Percentiles rank a stretch among this genome's conserved stretches.
These are phyloP conservation scores for Coniochaeta sp. DNA, from an alignment of 2,329 filamentous ascomycete genomes.

Conservation along the genomic window DNA sequence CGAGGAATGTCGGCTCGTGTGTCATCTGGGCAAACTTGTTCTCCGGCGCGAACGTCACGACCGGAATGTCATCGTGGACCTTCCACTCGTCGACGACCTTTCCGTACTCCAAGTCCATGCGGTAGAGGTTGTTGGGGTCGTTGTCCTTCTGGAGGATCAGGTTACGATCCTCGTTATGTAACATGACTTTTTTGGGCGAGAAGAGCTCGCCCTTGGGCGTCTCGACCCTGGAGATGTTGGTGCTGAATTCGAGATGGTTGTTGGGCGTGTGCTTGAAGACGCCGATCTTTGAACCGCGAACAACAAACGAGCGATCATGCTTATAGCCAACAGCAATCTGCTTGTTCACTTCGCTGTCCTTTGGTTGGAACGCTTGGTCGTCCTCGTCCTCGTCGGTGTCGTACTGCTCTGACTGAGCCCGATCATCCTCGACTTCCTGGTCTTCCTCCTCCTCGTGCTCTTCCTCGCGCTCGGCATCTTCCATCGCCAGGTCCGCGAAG, in stretches of 20 bases:
- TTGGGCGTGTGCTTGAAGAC: conserved; percentile 95
- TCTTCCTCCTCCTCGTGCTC: conserved; percentile 43
- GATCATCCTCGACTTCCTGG: conserved; percentile 51
- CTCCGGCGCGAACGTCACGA: conserved; percentile 87
- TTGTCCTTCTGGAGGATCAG: conserved; percentile 79
- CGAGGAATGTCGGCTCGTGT: conserved; percentile 87
- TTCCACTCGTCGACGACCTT: conserved; percentile 99
- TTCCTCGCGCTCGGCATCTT: conserved; percentile 56
- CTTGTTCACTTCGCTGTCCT: conserved; percentile 75
- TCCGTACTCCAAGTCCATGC: conserved; percentile 96
- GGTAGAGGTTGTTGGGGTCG: conserved; percentile 86
- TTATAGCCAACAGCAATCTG: conserved; percentile 95
- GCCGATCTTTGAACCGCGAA: conserved; percentile 94
- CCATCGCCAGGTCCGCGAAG: conserved; percentile 90
- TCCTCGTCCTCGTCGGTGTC: conserved; percentile 63
- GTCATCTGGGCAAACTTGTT: conserved; percentile 99
- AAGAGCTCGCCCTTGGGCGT: conserved; percentile 83
- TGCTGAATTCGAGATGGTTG: conserved; percentile 91
- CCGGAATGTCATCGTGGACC: conserved; percentile 89
- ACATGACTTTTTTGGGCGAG: conserved; percentile 93
- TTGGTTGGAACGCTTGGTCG: conserved; percentile 64
- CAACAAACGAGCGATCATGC: conserved; percentile 93
- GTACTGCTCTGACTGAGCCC: conserved; percentile 48
- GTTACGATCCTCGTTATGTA: conserved; percentile 83
- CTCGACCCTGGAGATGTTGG: conserved; percentile 92